These are phyloP conservation scores for Russula sp. DNA, from an alignment of 768 basidiomycete genomes.

Conservation along the genomic window DNA sequence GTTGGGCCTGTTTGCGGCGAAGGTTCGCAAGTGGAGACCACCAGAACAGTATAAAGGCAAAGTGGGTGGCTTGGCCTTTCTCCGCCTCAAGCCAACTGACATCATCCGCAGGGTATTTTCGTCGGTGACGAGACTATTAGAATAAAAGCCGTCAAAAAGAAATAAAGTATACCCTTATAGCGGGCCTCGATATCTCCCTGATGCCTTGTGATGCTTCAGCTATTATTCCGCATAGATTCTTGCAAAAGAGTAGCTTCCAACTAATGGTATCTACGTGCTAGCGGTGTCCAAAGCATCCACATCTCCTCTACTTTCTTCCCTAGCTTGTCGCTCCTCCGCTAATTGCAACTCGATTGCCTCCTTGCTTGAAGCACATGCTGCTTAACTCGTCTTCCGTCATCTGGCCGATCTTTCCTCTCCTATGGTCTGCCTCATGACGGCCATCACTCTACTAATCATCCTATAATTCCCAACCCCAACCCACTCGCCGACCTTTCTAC, in stretches of 20 bases:
- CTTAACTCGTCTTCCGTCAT: slow-evolving; percentile 30
- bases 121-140: slow-evolving; percentile 90
- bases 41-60: slow-evolving; percentile 99
- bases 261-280: background rate
- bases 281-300: background rate
- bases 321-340: background rate
- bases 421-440: slow-evolving; percentile 44
- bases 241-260: background rate
- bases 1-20: slow-evolving; percentile 84
- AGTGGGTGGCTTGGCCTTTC: slow-evolving; percentile 48
- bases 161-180: slow-evolving; percentile 50
- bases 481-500: slow-evolving; percentile 54
- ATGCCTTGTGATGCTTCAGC: background rate
- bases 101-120: slow-evolving; percentile 71
- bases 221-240: background rate
- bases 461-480: slow-evolving; percentile 42
- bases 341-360: background rate
- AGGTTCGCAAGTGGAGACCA: slow-evolving; percentile 76
- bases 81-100: slow-evolving; percentile 19
- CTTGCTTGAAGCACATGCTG: slow-evolving; percentile 13
- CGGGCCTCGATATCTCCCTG: background rate
- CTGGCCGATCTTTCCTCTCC: slow-evolving; percentile 44
- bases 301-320: background rate
- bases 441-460: slow-evolving; percentile 54
- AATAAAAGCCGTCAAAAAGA: slow-evolving; percentile 93